Percentiles rank a stretch among this genome's conserved stretches.
These are phyloP conservation scores for Colletotrichum tanaceti DNA, from an alignment of 2,329 filamentous ascomycete genomes.

Conservation along the genomic window DNA sequence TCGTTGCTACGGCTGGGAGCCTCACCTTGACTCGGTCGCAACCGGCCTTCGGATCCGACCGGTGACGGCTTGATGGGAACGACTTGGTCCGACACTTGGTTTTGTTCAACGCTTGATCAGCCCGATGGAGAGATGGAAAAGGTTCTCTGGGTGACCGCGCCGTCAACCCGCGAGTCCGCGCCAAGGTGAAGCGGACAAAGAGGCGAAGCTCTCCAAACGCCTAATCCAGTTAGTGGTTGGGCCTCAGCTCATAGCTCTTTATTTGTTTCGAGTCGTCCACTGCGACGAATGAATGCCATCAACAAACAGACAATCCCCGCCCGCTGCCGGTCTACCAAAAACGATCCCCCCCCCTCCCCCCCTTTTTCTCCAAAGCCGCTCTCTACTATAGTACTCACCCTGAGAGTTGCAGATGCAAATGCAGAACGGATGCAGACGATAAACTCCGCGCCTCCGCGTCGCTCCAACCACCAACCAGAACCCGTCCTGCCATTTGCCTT, in stretches of 20 bases:
- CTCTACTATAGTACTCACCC: slow-evolving; percentile 26
- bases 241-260: slow-evolving; percentile 25
- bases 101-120: slow-evolving; percentile 18
- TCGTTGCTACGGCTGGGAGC: slow-evolving; percentile 37
- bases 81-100: slow-evolving; percentile 10
- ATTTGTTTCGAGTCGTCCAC: slow-evolving; percentile 34
- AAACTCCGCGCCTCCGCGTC: slow-evolving; percentile 29
- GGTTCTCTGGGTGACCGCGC: slow-evolving; percentile 24
- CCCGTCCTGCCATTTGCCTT: slow-evolving; percentile 32
- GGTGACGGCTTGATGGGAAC: slow-evolving; percentile 7
- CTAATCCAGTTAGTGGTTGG: slow-evolving; percentile 17
- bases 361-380: slow-evolving; percentile 8
- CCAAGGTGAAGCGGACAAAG: slow-evolving; percentile 19
- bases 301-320: slow-evolving; percentile 24
- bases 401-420: slow-evolving; percentile 37
- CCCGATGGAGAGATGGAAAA: background rate
- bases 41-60: slow-evolving; percentile 17
- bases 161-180: slow-evolving; percentile 7
- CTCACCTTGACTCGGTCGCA: slow-evolving; percentile 28
- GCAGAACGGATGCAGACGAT: slow-evolving; percentile 14
- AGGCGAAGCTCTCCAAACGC: slow-evolving; percentile 26
- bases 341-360: background rate
- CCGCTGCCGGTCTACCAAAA: slow-evolving; percentile 28
- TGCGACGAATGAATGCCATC: slow-evolving; percentile 18
- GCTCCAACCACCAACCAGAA: slow-evolving; percentile 26